These are phyloP conservation scores for Hypsizygus marmoreus DNA, from an alignment of 768 basidiomycete species.

Conservation along the genomic window DNA sequence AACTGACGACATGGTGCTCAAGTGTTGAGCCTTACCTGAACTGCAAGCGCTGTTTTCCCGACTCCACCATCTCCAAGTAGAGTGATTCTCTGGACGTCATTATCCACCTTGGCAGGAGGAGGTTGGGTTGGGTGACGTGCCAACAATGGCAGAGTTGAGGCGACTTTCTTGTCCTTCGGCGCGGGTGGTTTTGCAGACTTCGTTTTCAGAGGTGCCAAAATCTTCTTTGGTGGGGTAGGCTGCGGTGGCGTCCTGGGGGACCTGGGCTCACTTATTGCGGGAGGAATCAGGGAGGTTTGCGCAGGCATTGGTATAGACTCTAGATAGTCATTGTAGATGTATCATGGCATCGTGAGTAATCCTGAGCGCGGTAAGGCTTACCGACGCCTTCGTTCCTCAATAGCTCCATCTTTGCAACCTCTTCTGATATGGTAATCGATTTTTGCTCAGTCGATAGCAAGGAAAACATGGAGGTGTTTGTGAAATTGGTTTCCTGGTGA, in stretches of 20 bases:
- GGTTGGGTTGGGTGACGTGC: not conserved
- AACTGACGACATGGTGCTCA: no score
- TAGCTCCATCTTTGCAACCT: not conserved
- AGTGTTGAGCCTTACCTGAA: not conserved
- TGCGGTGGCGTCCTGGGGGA: no score
- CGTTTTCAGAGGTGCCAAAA: no score
- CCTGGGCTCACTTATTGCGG: no score
- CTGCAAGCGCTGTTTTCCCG: constrained; percentile 19
- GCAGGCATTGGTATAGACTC: not conserved
- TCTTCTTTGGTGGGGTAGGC: no score
- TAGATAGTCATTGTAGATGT: not conserved
- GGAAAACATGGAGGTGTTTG: constrained; percentile 1
- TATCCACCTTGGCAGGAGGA: not conserved
- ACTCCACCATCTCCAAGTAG: constrained; percentile 18
- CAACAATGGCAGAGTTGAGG: not conserved
- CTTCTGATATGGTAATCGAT: not conserved
- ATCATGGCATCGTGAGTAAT: not conserved
- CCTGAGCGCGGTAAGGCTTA: not conserved
- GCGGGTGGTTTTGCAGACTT: no score
- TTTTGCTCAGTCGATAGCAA: not conserved
- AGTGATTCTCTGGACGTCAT: constrained; percentile 2
- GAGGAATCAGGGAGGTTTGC: no score
- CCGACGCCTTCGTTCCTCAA: not conserved
- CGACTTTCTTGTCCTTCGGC: no score
- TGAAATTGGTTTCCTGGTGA: not conserved